Base-by-base conservation (phyloP, 495 filamentous ascomycete species). In the Aspergillus wentii region DNA sequence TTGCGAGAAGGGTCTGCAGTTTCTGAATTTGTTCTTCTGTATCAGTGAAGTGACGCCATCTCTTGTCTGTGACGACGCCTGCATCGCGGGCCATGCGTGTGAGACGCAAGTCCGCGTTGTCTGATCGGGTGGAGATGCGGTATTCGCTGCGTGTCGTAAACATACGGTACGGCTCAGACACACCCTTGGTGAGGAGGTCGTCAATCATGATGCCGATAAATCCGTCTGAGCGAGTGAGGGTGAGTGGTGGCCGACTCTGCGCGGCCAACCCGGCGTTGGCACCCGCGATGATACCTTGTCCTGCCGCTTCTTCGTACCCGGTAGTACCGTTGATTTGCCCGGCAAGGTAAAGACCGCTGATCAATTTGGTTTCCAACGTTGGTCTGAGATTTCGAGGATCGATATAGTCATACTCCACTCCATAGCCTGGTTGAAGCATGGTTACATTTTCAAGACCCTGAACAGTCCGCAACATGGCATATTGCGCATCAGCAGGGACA, bases 161-260 rank as follows among this genome's bases (percentile, higher is more conserved):
- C 94, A 98, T 97, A 43, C 92, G 80, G 65, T 98, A 98, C 1
- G 92, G 92, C 62, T 98, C 92, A 7, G 85, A 87, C 9, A 98
- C 91, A 30, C 92, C 92, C 62, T 96, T 97, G 20, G 92, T 98
- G 61, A 95, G 81, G 30, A 98, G 80, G 57, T 98, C 92, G 62
- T 98, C 92, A 57, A 98, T 92, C 92, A 98, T 95, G 64, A 98
- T 82, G 35, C 92, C 92, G 56, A 98, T 96, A 56, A 96, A 98
- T 11, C 85, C 87, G 59, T 97, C 92, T 9, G 83, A 81, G 40
- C 92, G 73, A n/a, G 75, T 79, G 13, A 98, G 70, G 2, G 72
- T 74, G 43, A 95, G 62, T 0, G 78, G 72, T 4, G 61, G 53
- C 11, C 82, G 79, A 15, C 69, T 68, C 41, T 80, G 79, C 0